These are phyloP conservation scores for Lepidium africanum DNA, from an alignment of 345 rosid genomes.

Conservation along the genomic window DNA sequence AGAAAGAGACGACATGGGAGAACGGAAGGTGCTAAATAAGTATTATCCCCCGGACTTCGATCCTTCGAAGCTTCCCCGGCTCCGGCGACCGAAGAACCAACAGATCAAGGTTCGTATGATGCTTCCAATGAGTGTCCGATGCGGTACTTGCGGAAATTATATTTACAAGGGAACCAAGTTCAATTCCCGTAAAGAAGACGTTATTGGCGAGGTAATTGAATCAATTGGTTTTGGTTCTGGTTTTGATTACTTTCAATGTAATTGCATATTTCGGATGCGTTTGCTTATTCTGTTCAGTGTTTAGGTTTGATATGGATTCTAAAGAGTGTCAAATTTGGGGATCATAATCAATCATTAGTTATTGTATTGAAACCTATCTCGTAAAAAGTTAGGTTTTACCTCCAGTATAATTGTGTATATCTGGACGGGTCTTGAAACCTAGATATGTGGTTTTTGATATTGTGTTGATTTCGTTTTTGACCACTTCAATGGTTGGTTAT, in stretches of 20 bases:
- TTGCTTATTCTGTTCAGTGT: neutral
- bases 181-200: slow-evolving; percentile 90
- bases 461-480: neutral
- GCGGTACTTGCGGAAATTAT: slow-evolving; percentile 81
- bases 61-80: slow-evolving; percentile 73
- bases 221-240: neutral
- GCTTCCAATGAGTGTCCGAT: slow-evolving; percentile 98
- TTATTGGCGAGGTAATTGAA: slow-evolving; percentile 63
- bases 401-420: neutral
- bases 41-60: slow-evolving; percentile 97
- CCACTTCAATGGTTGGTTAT: no score
- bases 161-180: slow-evolving; percentile 92
- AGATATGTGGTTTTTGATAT: no score
- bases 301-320: neutral
- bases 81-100: slow-evolving; percentile 67
- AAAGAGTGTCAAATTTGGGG: neutral
- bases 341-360: neutral
- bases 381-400: neutral
- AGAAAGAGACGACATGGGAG: slow-evolving; percentile 57
- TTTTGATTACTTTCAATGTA: neutral
- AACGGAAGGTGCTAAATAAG: slow-evolving; percentile 82
- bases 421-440: neutral
- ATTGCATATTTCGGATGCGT: neutral
- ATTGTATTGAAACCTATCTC: neutral
- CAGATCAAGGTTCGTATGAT: slow-evolving; percentile 95